Conservation (phyloP, 768 basidiomycete species). For the Rhizopogon vinicolor region DNA sequence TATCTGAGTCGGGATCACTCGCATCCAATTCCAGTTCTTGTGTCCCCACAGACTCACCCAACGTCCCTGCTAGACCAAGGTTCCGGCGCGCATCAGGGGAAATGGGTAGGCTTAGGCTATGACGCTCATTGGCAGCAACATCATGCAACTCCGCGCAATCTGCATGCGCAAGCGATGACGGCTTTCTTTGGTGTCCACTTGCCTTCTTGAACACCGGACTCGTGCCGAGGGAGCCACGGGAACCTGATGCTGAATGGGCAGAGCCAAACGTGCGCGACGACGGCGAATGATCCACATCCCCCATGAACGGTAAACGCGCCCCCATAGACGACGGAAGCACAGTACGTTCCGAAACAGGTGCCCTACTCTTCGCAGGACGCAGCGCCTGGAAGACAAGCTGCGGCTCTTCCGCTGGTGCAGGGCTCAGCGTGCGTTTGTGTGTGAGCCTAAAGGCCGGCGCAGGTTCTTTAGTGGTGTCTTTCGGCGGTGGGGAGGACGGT, state of each 20-base stretch:
- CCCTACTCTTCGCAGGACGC: conserved; percentile 38
- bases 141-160: conserved; percentile 5
- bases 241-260: conserved; percentile 25
- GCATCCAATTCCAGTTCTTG: conserved; percentile 45
- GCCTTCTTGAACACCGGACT: conserved; percentile 34
- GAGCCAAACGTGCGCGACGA: conserved; percentile 36
- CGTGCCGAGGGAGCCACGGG: conserved; percentile 12
- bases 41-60: conserved; percentile 55
- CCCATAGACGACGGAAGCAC: conserved; percentile 17
- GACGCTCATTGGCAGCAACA: not conserved
- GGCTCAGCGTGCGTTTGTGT: conserved; percentile 54
- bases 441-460: conserved; percentile 20
- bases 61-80: conserved; percentile 63
- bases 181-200: conserved; percentile 16
- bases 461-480: conserved; percentile 21
- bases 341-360: conserved; percentile 13
- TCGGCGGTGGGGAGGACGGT: conserved; percentile 17
- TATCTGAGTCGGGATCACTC: conserved; percentile 71
- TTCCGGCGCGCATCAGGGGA: conserved; percentile 47
- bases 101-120: conserved; percentile 32
- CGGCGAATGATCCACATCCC: conserved; percentile 22
- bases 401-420: conserved; percentile 54
- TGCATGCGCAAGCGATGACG: conserved; percentile 19
- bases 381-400: conserved; percentile 57
- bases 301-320: not conserved